A percentile compares a stretch with the other conserved stretches of the same genome.
Evolutionary conservation across 2,329 filamentous ascomycete species (phyloP).

Genomic region (Ceratocystis variospora): DNA sequence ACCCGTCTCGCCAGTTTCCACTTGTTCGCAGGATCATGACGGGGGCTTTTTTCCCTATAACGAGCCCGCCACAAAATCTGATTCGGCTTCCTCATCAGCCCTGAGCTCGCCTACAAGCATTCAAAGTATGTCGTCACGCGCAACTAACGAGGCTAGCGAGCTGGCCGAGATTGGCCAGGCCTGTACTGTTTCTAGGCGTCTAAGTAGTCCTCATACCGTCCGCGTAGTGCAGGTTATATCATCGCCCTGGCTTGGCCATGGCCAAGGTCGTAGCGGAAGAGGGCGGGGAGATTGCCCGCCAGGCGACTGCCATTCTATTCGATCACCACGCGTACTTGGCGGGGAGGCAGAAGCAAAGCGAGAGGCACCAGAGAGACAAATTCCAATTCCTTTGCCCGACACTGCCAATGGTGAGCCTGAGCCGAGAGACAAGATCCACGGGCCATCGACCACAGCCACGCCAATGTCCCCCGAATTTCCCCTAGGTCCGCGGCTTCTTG

Average conservation of each 20-base stretch:
- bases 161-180: slow-evolving; percentile 4
- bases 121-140: slow-evolving; percentile 1
- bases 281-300: background rate
- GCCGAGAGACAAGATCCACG: background rate
- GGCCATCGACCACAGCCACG: background rate
- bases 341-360: no score
- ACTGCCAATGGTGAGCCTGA: background rate
- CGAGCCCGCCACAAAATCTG: background rate
- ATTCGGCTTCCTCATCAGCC: background rate
- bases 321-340: background rate
- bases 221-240: background rate
- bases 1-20: background rate
- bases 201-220: slow-evolving; percentile 11
- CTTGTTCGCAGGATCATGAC: background rate
- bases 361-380: no score
- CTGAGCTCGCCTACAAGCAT: slow-evolving; percentile 5
- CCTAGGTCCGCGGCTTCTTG: background rate
- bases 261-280: background rate
- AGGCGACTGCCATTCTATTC: background rate
- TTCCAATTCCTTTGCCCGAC: no score
- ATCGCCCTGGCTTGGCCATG: background rate
- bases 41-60: background rate
- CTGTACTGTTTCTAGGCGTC: slow-evolving; percentile 11
- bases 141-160: background rate
- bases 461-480: background rate